phyloP scores from a whole-genome alignment of 805 yeast genomes.

The Candida gorgasii region DNA sequence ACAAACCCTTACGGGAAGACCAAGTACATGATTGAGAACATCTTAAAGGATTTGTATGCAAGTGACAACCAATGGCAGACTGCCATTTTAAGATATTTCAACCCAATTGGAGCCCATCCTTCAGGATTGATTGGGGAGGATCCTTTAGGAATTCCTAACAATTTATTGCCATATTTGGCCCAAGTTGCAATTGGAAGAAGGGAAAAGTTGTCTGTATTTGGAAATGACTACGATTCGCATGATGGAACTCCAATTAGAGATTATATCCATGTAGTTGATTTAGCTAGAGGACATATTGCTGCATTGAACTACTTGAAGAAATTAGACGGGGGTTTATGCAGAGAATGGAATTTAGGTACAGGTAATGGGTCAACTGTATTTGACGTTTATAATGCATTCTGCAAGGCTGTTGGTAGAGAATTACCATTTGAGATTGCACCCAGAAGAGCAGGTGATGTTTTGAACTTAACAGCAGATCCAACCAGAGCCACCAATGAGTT shows the following conservation, averaged over 20 bases:
- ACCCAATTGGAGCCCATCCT: conserved; percentile 86
- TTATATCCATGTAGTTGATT: conserved; percentile 78
- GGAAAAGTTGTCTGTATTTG: conserved; percentile 66
- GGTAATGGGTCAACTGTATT: conserved; percentile 80
- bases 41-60: conserved; percentile 53
- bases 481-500: conserved; percentile 66
- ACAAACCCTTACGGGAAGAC: conserved; percentile 79
- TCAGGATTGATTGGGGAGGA: conserved; percentile 81
- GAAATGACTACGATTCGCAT: conserved; percentile 66
- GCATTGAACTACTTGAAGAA: conserved; percentile 59
- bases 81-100: conserved; percentile 75
- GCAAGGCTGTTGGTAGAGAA: conserved; percentile 60
- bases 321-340: conserved; percentile 48
- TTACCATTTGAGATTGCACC: conserved; percentile 66
- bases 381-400: conserved; percentile 66
- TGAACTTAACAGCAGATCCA: conserved; percentile 71
- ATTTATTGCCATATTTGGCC: conserved; percentile 71
- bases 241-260: conserved; percentile 86
- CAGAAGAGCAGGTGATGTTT: conserved; percentile 76
- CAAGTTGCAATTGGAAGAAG: conserved; percentile 77
- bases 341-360: conserved; percentile 84
- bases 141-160: conserved; percentile 76
- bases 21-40: conserved; percentile 63
- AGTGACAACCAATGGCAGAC: conserved; percentile 48
- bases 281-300: conserved; percentile 75